phyloP scores from a whole-genome alignment of 192 early-diverging fungal genomes.

The Geranomyces michiganensis region DNA sequence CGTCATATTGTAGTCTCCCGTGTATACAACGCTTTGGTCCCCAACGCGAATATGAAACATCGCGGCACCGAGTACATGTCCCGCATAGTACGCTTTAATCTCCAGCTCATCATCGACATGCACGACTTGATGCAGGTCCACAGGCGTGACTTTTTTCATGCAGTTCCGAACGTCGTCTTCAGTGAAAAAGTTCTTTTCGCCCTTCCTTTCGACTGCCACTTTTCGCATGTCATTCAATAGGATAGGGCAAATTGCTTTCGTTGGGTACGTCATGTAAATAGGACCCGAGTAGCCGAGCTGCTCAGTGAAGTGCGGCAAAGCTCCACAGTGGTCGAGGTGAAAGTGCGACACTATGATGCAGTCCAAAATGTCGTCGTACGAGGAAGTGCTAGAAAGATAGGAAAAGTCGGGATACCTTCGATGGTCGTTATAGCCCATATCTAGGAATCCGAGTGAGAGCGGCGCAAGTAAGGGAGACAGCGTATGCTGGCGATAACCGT shows the following conservation, averaged over 20 bases:
- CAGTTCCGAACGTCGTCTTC: slow-evolving; percentile 86
- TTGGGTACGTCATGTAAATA: slow-evolving; percentile 97
- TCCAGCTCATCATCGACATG: slow-evolving; percentile 88
- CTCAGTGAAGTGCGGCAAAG: slow-evolving; percentile 94
- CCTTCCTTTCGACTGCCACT: slow-evolving; percentile 85
- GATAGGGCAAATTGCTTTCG: slow-evolving; percentile 93
- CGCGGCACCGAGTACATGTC: slow-evolving; percentile 96
- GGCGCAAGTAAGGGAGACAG: not conserved
- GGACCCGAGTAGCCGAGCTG: slow-evolving; percentile 93
- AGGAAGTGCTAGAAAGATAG: slow-evolving; percentile 79
- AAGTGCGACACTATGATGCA: slow-evolving; percentile 95
- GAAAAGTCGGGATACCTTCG: slow-evolving; percentile 94
- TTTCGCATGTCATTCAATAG: slow-evolving; percentile 93
- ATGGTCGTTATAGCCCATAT: slow-evolving; percentile 90
- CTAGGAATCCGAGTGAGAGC: slow-evolving; percentile 27
- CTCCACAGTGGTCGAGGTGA: slow-evolving; percentile 98
- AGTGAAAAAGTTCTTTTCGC: slow-evolving; percentile 89
- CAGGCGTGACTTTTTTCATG: slow-evolving; percentile 91
- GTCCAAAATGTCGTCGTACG: slow-evolving; percentile 84
- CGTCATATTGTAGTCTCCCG: slow-evolving; percentile 98
- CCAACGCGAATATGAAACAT: slow-evolving; percentile 91
- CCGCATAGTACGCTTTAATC: slow-evolving; percentile 95
- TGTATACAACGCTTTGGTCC: slow-evolving; percentile 77
- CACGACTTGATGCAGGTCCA: slow-evolving; percentile 85
- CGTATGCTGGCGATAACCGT: too few relatives aligned